Conservation (phyloP, 2,329 filamentous ascomycete species). For the Colletotrichum destructivum region DNA sequence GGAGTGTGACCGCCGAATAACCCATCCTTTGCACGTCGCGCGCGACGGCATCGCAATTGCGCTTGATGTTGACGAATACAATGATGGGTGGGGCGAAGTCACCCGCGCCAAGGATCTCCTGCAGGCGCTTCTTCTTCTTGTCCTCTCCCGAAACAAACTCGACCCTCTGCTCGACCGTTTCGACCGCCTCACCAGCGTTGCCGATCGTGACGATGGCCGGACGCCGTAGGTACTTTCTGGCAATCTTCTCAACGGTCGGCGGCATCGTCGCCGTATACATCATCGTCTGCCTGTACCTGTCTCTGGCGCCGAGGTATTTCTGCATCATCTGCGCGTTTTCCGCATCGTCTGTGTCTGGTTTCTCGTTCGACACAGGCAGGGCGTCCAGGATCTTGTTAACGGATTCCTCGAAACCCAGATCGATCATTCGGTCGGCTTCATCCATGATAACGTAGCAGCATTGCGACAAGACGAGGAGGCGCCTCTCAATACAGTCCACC, state of each 20-base stretch:
- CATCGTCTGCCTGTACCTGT: conserved; percentile 96
- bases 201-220: conserved; percentile 96
- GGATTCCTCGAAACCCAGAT: conserved; percentile 96
- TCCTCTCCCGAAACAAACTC: conserved; percentile 94
- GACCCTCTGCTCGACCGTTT: conserved; percentile 97
- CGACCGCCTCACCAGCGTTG: conserved; percentile 94
- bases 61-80: conserved; percentile 99
- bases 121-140: conserved; percentile 95
- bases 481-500: conserved; percentile 95
- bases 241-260: conserved; percentile 90
- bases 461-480: conserved; percentile 92
- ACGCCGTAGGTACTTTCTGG: conserved; percentile 94
- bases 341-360: conserved; percentile 93
- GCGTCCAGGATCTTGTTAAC: conserved; percentile 98
- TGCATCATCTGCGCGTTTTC: conserved; percentile 91
- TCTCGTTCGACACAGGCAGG: conserved; percentile 92
- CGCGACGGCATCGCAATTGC: conserved; percentile 96
- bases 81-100: conserved; percentile 94
- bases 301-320: conserved; percentile 79
- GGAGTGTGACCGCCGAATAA: conserved; percentile 89
- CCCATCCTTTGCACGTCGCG: conserved; percentile 96
- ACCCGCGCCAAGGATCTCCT: conserved; percentile 85
- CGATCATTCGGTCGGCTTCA: conserved; percentile 99
- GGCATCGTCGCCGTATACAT: conserved; percentile 99
- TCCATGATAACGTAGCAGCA: conserved; percentile 99